A percentile compares a stretch with the other conserved stretches of the same genome.
Conservation (phyloP, 306 rosid genomes). For the Quillaja saponaria region DNA sequence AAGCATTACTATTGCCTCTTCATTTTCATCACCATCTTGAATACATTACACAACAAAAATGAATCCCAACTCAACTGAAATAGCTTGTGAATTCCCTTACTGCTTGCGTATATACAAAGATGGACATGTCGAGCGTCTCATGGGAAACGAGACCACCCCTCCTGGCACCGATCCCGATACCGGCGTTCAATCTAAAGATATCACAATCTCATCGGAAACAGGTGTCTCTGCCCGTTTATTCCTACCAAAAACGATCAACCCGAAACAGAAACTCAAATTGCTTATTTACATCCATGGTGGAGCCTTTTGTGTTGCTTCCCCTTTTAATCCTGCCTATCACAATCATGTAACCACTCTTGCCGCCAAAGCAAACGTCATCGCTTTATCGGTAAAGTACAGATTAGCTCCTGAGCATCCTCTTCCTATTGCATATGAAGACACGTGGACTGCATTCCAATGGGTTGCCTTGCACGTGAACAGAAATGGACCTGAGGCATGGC, state of each 20-base stretch:
- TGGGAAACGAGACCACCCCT: background rate
- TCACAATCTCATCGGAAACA: background rate
- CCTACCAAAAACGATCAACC: background rate
- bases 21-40: too few species aligned
- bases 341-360: slow-evolving; percentile 22
- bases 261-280: background rate
- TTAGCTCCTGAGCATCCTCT: slow-evolving; percentile 30
- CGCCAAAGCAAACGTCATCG: slow-evolving; percentile 19
- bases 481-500: slow-evolving; percentile 30
- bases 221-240: background rate
- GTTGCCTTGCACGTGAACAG: slow-evolving; percentile 24
- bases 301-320: slow-evolving; percentile 37
- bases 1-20: too few species aligned
- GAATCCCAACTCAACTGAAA: too few species aligned
- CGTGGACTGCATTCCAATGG: slow-evolving; percentile 32
- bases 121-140: background rate
- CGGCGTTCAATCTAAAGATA: background rate
- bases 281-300: slow-evolving; percentile 3
- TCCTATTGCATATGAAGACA: slow-evolving; percentile 33
- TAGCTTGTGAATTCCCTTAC: too few species aligned
- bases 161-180: background rate
- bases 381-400: slow-evolving; percentile 31
- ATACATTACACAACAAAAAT: too few species aligned
- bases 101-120: slow-evolving; percentile 1
- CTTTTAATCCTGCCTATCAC: slow-evolving; percentile 34